Conservation (phyloP, 2,329 filamentous ascomycete species). For the Colletotrichum noveboracense region DNA sequence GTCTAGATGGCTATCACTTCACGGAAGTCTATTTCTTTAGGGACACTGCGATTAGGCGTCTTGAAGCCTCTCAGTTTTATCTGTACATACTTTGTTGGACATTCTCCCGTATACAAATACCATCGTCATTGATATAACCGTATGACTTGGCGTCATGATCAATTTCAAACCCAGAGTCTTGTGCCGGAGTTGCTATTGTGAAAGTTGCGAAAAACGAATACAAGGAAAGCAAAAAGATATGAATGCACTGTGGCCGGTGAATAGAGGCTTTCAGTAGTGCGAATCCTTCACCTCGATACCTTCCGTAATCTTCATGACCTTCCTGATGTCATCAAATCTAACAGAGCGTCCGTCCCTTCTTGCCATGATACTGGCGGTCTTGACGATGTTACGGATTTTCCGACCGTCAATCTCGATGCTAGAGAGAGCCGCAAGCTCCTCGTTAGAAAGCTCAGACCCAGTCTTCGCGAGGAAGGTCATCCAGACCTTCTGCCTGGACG, state of each 20-base stretch:
- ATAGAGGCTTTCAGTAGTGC: too few species aligned
- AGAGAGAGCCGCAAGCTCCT: slow-evolving; percentile 19
- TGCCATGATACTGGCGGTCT: slow-evolving; percentile 28
- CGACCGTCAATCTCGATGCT: slow-evolving; percentile 25
- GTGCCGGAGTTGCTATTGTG: rapidly evolving
- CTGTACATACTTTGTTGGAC: background rate
- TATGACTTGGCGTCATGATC: rapidly evolving
- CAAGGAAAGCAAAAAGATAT: background rate
- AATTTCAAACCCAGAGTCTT: background rate
- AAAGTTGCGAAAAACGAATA: background rate
- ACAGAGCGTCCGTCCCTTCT: slow-evolving; percentile 16
- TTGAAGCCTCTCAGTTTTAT: background rate
- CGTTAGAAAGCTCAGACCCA: slow-evolving; percentile 4
- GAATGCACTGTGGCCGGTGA: too few species aligned
- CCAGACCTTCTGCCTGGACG: slow-evolving; percentile 28
- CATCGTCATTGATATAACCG: rapidly evolving
- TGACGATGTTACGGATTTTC: slow-evolving; percentile 28
- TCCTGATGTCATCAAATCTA: slow-evolving; percentile 23
- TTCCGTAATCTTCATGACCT: slow-evolving; percentile 29
- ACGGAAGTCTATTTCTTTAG: background rate
- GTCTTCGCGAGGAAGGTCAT: slow-evolving; percentile 25
- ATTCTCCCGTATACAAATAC: background rate
- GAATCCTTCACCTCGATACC: slow-evolving; percentile 12
- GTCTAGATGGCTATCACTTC: background rate
- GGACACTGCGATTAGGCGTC: rapidly evolving